A percentile compares a stretch with the other conserved stretches of the same genome.
phyloP scores from a whole-genome alignment of 495 filamentous ascomycete species.

The Neurospora sp. region DNA sequence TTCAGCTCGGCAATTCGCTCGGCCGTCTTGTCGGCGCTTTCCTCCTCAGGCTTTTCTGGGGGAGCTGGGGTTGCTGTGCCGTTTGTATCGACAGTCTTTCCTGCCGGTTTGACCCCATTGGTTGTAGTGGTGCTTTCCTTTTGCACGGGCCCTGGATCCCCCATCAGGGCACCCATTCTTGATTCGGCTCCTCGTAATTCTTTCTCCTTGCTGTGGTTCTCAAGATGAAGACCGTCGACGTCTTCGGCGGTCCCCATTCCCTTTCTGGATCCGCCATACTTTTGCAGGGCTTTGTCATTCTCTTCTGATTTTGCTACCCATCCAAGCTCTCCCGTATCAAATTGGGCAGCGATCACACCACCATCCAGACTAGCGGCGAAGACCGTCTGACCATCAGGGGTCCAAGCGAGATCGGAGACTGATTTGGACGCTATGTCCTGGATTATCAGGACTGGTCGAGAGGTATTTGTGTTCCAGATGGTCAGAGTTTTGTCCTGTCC shows the following conservation, averaged over 20 bases:
- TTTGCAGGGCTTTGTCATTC: constrained; percentile 84
- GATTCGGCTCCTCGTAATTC: constrained; percentile 84
- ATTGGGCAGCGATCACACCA: constrained; percentile 59
- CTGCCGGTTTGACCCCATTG: constrained; percentile 31
- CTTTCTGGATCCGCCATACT: constrained; percentile 79
- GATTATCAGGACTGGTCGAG: constrained; percentile 75
- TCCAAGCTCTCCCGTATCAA: constrained; percentile 38
- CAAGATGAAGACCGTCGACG: constrained; percentile 71
- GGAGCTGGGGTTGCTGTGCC: constrained; percentile 20
- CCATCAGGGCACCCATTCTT: constrained; percentile 96
- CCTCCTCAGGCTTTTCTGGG: constrained; percentile 27
- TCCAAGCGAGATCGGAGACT: constrained; percentile 91
- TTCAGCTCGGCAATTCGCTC: constrained; percentile 70
- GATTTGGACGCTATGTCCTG: constrained; percentile 84
- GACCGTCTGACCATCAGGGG: constrained; percentile 77
- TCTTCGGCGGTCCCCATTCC: constrained; percentile 85
- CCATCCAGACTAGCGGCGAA: constrained; percentile 84
- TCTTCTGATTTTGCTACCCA: constrained; percentile 59
- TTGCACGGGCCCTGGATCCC: constrained; percentile 49
- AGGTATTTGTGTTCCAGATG: constrained; percentile 94
- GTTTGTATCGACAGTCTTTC: constrained; percentile 28
- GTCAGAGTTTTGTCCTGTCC: constrained; percentile 93
- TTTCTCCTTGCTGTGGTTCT: constrained; percentile 84
- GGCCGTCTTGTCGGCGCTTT: constrained; percentile 45
- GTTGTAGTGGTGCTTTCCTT: constrained; percentile 19